Percentiles rank a stretch among this genome's conserved stretches.
Evolutionary conservation across 179 eudicot species (phyloP).

Genomic region (Nepenthes alata): DNA sequence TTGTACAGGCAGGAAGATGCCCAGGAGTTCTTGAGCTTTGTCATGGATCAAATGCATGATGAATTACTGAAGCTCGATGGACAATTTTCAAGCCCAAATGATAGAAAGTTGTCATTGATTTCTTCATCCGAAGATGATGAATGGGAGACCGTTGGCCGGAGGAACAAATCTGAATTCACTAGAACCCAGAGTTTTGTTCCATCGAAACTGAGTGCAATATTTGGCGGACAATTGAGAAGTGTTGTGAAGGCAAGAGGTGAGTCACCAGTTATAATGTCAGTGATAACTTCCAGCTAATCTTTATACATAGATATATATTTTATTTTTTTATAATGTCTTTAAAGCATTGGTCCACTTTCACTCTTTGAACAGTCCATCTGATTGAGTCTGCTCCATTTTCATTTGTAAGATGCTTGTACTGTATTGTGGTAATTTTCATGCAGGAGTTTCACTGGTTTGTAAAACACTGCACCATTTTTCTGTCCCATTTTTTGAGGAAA

Average conservation of each 20-base stretch:
- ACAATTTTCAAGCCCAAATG: conserved; percentile 27
- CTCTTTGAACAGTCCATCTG: too few relatives aligned
- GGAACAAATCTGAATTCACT: conserved; percentile 93
- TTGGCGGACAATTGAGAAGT: conserved; percentile 76
- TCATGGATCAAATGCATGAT: conserved; percentile 85
- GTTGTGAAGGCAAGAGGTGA: conserved; percentile 80
- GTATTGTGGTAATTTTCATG: too few relatives aligned
- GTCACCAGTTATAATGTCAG: conserved; percentile 1
- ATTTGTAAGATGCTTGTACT: too few relatives aligned
- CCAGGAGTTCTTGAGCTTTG: conserved; percentile 79
- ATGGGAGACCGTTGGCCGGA: conserved; percentile 96
- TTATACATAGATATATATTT: too few relatives aligned
- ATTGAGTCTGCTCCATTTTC: too few relatives aligned
- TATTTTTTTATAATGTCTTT: too few relatives aligned
- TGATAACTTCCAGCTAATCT: too few relatives aligned
- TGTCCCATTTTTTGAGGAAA: too few relatives aligned
- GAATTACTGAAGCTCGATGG: conserved; percentile 84
- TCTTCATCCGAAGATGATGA: conserved; percentile 79
- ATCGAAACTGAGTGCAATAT: conserved; percentile 70
- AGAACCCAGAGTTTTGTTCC: conserved; percentile 84
- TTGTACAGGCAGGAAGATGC: conserved; percentile 88
- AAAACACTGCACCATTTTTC: too few relatives aligned
- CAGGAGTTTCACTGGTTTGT: too few relatives aligned
- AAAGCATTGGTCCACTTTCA: too few relatives aligned
- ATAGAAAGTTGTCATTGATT: conserved; percentile 38